phyloP scores from a whole-genome alignment of 345 rosid genomes.

The Sisymbrium irio region DNA sequence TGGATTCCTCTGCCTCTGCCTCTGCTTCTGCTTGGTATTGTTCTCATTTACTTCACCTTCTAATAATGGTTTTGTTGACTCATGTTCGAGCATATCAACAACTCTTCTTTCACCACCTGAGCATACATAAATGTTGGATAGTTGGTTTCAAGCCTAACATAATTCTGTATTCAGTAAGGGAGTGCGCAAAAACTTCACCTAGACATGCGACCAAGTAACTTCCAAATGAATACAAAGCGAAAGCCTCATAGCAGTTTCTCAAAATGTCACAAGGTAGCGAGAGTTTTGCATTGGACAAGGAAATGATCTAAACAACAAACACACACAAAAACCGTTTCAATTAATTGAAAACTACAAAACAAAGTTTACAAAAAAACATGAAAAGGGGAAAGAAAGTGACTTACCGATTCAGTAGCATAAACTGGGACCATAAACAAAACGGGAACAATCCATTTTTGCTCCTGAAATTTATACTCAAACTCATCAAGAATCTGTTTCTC shows the following conservation, averaged over 20 bases:
- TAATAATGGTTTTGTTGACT: conserved; percentile 49
- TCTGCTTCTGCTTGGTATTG: conserved; percentile 14
- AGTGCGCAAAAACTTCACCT: conserved; percentile 40
- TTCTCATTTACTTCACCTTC: conserved; percentile 37
- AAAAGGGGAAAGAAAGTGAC: conserved; percentile 9
- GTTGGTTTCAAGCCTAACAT: background rate
- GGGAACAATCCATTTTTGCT: conserved; percentile 85
- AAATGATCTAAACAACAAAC: conserved; percentile 44
- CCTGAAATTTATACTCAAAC: conserved; percentile 41
- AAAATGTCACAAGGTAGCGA: conserved; percentile 75
- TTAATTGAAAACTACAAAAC: background rate
- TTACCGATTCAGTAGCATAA: conserved; percentile 83
- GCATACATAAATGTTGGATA: background rate
- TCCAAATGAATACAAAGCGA: conserved; percentile 83
- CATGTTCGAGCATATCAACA: conserved; percentile 56
- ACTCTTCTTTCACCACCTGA: conserved; percentile 77
- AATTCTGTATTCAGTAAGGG: background rate
- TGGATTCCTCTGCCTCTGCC: conserved; percentile 27
- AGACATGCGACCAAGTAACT: conserved; percentile 89
- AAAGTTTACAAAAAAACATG: background rate
- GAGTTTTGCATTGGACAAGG: conserved; percentile 55
- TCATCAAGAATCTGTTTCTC: background rate
- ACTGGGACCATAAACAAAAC: conserved; percentile 86
- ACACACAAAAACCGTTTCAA: background rate
- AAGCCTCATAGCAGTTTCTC: conserved; percentile 89